These are phyloP conservation scores for Botryotinia globosa DNA, from an alignment of 2,329 filamentous ascomycete genomes.

Conservation along the genomic window DNA sequence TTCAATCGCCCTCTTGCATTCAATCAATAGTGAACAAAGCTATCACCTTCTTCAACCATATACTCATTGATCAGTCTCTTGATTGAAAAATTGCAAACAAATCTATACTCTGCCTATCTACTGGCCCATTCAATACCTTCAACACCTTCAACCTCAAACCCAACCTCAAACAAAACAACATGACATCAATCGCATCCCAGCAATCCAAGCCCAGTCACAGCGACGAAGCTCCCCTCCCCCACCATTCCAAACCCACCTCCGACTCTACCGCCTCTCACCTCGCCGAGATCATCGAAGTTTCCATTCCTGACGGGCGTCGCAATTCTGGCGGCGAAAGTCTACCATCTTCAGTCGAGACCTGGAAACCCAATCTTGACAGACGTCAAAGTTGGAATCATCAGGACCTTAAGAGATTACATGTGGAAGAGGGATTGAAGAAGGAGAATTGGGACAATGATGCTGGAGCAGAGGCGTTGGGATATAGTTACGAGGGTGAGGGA, in stretches of 20 bases:
- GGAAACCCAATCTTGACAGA: constrained; percentile 30
- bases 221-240: not conserved
- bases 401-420: constrained; percentile 32
- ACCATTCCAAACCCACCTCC: not conserved
- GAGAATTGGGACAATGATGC: constrained; percentile 7
- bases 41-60: not conserved
- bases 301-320: constrained; percentile 30
- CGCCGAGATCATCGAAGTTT: not conserved
- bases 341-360: constrained; percentile 27
- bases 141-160: not conserved
- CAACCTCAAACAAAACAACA: not conserved
- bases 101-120: not conserved
- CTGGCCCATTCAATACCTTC: not conserved
- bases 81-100: not conserved
- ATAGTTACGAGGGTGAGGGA: not conserved
- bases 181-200: not conserved
- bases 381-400: constrained; percentile 34
- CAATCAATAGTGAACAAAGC: not conserved
- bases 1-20: not conserved
- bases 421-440: constrained; percentile 2
- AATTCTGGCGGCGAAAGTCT: constrained; percentile 32
- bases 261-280: not conserved
- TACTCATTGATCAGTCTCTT: not conserved
- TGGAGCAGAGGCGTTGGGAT: not conserved
- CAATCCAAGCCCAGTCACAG: not conserved